Evolutionary conservation across 495 filamentous ascomycete genomes (phyloP), one percentile per base, ranked within the genome.

Genomic region (Lophium mytilinum): DNA sequence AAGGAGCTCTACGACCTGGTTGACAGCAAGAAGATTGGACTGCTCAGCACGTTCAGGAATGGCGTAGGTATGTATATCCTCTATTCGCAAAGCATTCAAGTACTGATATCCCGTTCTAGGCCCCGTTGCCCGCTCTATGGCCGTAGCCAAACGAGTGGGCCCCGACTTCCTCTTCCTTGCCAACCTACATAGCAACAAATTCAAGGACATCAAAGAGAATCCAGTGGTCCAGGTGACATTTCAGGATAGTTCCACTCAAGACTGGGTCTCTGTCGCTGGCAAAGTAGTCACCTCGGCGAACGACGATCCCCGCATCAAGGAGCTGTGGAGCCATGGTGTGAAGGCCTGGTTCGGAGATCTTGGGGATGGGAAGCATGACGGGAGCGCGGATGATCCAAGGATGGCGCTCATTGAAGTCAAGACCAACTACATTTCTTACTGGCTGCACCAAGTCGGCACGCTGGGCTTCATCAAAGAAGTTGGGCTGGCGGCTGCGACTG

Each of bases 151-250:
- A 58, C 72, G 72, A 47, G 45, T 37, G 35, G 74, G 74, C 4
- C 74, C 74, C 18, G 74, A 77, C 61, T 69, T 76, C 57, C 68
- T 73, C 60, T 76, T 73, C 68, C 67, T 77, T 52, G 66, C 70
- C 62, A 77, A 77, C 65, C 54, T n/a, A 1, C 61, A 75, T 63
- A 71, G 69, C 41, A 50, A 69, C 33, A 77, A 77, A 39, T 75
- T 76, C 61, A 19, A 57, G 36, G 74, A 77, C 57, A 55, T 77
- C 37, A 56, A 66, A 39, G 19, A 56, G 47, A 67, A 67, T 67
- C 55, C 50, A 3, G 66, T 62, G 15, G 64, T 56, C 42, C 67
- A 69, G 42, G 39, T 76, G 37, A 71, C 67, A 30, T 75, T 75
- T 66, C 72, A 76, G 48, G 65, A 75, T 63, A 54, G 43, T 47